Conservation (phyloP, 768 basidiomycete species). For the Sporobolomyces pararoseus region DNA sequence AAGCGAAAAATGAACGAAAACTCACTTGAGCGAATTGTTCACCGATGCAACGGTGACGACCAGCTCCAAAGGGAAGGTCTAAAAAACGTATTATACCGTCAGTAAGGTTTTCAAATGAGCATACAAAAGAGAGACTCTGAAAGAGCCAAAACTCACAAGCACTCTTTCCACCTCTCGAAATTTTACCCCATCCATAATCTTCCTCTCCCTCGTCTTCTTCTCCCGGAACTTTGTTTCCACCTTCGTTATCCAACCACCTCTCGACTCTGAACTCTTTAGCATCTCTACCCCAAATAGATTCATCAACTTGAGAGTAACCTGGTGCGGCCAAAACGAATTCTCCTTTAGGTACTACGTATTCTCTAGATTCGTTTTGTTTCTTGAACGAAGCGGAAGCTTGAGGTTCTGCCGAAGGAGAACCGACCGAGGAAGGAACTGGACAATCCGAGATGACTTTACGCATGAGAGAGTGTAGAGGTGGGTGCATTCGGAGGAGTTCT, state of each 20-base stretch:
- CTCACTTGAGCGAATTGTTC: constrained; percentile 80
- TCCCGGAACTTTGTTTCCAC: constrained; percentile 73
- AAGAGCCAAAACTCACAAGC: constrained; percentile 29
- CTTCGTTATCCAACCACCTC: constrained; percentile 81
- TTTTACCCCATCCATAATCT: constrained; percentile 91
- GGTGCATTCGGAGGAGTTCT: constrained; percentile 87
- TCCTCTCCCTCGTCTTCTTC: constrained; percentile 68
- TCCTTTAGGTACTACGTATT: constrained; percentile 84
- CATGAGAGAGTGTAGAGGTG: constrained; percentile 93
- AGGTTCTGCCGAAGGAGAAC: constrained; percentile 62
- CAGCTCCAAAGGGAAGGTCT: constrained; percentile 97
- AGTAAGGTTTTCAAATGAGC: too few relatives aligned
- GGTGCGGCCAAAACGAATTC: constrained; percentile 86
- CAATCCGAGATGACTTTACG: constrained; percentile 85
- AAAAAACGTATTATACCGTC: constrained; percentile 47
- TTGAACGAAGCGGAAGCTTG: not conserved
- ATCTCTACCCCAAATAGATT: constrained; percentile 70
- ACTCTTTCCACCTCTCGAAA: constrained; percentile 54
- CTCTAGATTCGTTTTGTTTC: constrained; percentile 53
- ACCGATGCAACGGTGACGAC: constrained; percentile 53
- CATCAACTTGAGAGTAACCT: constrained; percentile 81
- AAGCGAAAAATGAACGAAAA: not conserved
- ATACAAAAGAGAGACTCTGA: not conserved
- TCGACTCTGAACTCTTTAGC: constrained; percentile 65
- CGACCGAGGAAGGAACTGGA: constrained; percentile 71